phyloP scores from a whole-genome alignment of 129 eudicot species.

The Helianthus annuus region DNA sequence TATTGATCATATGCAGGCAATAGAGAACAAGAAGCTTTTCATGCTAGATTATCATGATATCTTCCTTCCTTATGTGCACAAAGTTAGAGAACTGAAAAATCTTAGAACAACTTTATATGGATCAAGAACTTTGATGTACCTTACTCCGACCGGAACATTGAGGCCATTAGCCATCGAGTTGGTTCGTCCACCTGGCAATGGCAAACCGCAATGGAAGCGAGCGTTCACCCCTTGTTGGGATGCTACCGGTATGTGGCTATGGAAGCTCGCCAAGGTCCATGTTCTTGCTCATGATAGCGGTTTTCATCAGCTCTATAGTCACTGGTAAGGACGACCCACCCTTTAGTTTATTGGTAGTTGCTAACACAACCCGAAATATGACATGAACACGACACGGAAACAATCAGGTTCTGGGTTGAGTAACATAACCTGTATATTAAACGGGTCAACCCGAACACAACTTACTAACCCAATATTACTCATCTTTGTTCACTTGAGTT shows the following conservation, averaged over 20 bases:
- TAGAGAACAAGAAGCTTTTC: conserved; percentile 65
- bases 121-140: conserved; percentile 69
- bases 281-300: conserved; percentile 87
- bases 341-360: background rate
- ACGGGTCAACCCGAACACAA: background rate
- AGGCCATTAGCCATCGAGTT: conserved; percentile 61
- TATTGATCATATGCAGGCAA: conserved; percentile 45
- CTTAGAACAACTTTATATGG: conserved; percentile 67
- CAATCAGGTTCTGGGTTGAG: background rate
- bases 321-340: conserved; percentile 33
- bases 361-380: too few relatives aligned
- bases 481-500: background rate
- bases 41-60: conserved; percentile 76
- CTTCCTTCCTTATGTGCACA: conserved; percentile 64
- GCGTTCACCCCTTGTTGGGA: conserved; percentile 48
- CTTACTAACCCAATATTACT: background rate
- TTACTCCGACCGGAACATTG: conserved; percentile 49
- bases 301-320: conserved; percentile 72
- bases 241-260: conserved; percentile 72
- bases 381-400: background rate
- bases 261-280: conserved; percentile 87
- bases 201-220: conserved; percentile 63
- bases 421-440: background rate
- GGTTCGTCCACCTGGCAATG: conserved; percentile 57
- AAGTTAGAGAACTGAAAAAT: conserved; percentile 49